Base-by-base conservation (phyloP, 2,329 filamentous ascomycete genomes). In the Paramyrothecium sp. region DNA sequence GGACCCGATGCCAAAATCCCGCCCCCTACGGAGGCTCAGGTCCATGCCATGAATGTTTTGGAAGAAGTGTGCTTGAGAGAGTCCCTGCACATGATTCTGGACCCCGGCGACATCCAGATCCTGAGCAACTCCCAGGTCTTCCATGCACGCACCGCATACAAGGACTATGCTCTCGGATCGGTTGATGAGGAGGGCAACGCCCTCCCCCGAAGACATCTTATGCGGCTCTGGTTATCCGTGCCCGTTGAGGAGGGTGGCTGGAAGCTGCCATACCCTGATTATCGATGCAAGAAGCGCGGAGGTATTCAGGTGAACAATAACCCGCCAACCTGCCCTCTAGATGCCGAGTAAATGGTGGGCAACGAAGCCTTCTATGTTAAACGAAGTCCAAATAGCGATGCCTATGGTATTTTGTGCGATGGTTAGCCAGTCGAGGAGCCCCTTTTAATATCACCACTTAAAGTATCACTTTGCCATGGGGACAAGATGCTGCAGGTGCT, bases 101-200 rank as follows among this genome's bases (percentile, higher is more conserved):
- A 93, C 62, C 83, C 93, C 17, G 91, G 91, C 52, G 91, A 96
- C 67, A 92, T 96, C 57, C 92, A 96, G 73, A 92, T 96, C 59
- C 55, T 95, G 59, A 86, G 86, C 61, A 95, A 96, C 68, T 82
- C 83, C 54, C 91, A 96, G 68, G 81, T 94, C 8, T 73, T 95
- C 56, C 92, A 96, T 70, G 89, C 91, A 1, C 78, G 91, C 41
- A 96, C 91, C 0, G 89, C 83, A 21, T 96, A 96, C 73, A 90
- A 80, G 53, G 67, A 79, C 61, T 74, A 83, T 71, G 83, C 82
- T 17, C 85, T 88, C 13, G 47, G 47, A 4, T 22, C 47, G 19
- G 47, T 49, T 3, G 47, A 49, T 22, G 47, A 49, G 47, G 13
- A 49, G 19, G 47, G 47, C 13, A 49, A 49, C 21, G 87, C 87